Conservation (phyloP, 2,329 filamentous ascomycete genomes). For the Aspergillus terreus region DNA sequence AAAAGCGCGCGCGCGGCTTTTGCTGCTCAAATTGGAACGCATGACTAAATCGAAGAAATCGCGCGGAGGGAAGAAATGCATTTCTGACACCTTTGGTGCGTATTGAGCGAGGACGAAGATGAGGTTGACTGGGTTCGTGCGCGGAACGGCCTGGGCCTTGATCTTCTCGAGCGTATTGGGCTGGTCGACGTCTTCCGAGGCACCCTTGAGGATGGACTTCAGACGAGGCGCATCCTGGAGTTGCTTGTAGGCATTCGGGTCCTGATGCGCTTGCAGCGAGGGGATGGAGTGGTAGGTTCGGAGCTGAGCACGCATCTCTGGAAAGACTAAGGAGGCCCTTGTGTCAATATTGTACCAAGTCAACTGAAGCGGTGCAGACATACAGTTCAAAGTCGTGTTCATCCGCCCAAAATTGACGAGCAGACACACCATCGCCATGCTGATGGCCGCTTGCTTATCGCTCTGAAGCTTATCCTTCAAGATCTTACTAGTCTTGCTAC, state of each 20-base stretch:
- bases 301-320: constrained; percentile 96
- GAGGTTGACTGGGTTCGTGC: constrained; percentile 95
- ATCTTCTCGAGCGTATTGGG: constrained; percentile 81
- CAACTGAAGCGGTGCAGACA: constrained; percentile 26
- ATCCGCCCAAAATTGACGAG: constrained; percentile 96
- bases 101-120: constrained; percentile 92
- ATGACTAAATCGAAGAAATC: constrained; percentile 98
- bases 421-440: constrained; percentile 99
- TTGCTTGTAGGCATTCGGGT: constrained; percentile 95
- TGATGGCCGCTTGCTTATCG: constrained; percentile 86
- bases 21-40: constrained; percentile 77
- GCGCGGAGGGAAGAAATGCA: constrained; percentile 78
- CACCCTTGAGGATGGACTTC: constrained; percentile 96
- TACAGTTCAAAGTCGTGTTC: constrained; percentile 98
- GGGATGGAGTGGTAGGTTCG: constrained; percentile 98
- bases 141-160: constrained; percentile 62
- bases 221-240: constrained; percentile 92
- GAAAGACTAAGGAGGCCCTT: constrained; percentile 70
- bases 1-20: constrained; percentile 80
- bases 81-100: constrained; percentile 84
- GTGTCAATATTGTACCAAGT: not conserved
- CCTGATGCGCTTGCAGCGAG: constrained; percentile 89
- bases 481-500: constrained; percentile 98
- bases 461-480: constrained; percentile 93
- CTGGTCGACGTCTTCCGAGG: constrained; percentile 85